Percentiles rank a stretch among this genome's conserved stretches.
phyloP scores from a whole-genome alignment of 1,284 basidiomycete genomes.

The Sanguinoderma infundibulare region DNA sequence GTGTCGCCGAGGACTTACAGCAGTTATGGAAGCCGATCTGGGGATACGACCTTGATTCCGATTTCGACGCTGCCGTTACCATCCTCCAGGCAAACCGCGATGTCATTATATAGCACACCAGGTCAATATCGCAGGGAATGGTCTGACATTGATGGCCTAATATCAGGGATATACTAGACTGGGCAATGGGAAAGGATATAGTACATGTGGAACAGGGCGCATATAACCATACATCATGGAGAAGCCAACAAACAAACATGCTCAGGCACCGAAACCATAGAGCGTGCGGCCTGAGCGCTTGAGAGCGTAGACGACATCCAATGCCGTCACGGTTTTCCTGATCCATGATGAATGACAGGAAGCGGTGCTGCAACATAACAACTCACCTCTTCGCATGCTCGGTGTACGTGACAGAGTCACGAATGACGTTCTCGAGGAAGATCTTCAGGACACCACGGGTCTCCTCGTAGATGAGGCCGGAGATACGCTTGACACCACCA shows the following conservation, averaged over 20 bases:
- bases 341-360: background rate
- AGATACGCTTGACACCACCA: slow-evolving; percentile 96
- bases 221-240: slow-evolving; percentile 34
- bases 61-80: slow-evolving; percentile 36
- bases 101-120: too few relatives aligned
- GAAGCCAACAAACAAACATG: slow-evolving; percentile 12
- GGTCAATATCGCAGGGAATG: too few relatives aligned
- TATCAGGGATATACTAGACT: slow-evolving; percentile 18
- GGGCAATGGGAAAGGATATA: slow-evolving; percentile 25
- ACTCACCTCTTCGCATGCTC: slow-evolving; percentile 79
- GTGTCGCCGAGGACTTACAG: slow-evolving; percentile 34
- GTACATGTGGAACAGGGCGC: slow-evolving; percentile 28
- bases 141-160: slow-evolving; percentile 6
- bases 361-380: background rate
- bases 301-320: slow-evolving; percentile 83
- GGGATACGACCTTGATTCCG: slow-evolving; percentile 48
- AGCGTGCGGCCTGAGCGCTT: slow-evolving; percentile 83
- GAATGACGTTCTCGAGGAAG: slow-evolving; percentile 84
- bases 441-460: slow-evolving; percentile 95
- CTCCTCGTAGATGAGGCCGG: slow-evolving; percentile 93
- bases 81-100: too few relatives aligned
- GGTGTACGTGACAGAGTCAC: slow-evolving; percentile 88
- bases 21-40: slow-evolving; percentile 53
- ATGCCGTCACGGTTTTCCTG: slow-evolving; percentile 80
- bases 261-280: slow-evolving; percentile 73